A percentile compares a stretch with the other conserved stretches of the same genome.
phyloP scores from a whole-genome alignment of 768 basidiomycete genomes.

The Mrakia blollopis region DNA sequence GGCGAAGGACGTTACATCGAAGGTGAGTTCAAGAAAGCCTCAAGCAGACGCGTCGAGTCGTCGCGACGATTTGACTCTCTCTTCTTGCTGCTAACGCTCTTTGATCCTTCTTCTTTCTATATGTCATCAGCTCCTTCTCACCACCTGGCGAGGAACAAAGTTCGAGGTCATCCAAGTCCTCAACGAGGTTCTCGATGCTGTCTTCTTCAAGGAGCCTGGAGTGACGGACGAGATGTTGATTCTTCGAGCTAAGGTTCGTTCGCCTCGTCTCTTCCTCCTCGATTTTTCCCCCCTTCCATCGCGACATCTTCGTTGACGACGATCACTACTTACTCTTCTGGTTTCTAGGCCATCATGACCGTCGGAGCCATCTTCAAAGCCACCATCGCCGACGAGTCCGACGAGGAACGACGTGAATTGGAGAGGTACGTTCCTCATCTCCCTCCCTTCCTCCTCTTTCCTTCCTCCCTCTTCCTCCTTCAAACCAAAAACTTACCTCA shows the following conservation, averaged over 20 bases:
- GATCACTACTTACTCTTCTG: background rate
- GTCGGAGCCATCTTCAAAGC: slow-evolving; percentile 87
- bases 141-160: slow-evolving; percentile 94
- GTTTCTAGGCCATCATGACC: slow-evolving; percentile 67
- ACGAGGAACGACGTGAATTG: slow-evolving; percentile 87
- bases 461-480: background rate
- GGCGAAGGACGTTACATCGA: slow-evolving; percentile 22
- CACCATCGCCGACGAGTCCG: slow-evolving; percentile 78
- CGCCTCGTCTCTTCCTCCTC: slow-evolving; percentile 14
- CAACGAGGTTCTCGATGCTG: slow-evolving; percentile 69
- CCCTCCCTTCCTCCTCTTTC: background rate
- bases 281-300: too few species aligned
- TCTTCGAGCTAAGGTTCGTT: slow-evolving; percentile 73
- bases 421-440: slow-evolving; percentile 61
- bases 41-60: background rate
- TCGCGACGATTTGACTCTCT: too few species aligned
- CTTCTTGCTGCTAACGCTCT: background rate
- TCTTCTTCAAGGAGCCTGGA: slow-evolving; percentile 67
- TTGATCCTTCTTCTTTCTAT: background rate
- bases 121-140: slow-evolving; percentile 90
- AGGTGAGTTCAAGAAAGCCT: background rate
- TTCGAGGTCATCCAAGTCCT: slow-evolving; percentile 77
- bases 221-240: slow-evolving; percentile 65
- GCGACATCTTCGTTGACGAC: background rate
- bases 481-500: too few species aligned